These are phyloP conservation scores for Rhizopus sp. DNA, from an alignment of 371 early-diverging fungal species.

Conservation along the genomic window DNA sequence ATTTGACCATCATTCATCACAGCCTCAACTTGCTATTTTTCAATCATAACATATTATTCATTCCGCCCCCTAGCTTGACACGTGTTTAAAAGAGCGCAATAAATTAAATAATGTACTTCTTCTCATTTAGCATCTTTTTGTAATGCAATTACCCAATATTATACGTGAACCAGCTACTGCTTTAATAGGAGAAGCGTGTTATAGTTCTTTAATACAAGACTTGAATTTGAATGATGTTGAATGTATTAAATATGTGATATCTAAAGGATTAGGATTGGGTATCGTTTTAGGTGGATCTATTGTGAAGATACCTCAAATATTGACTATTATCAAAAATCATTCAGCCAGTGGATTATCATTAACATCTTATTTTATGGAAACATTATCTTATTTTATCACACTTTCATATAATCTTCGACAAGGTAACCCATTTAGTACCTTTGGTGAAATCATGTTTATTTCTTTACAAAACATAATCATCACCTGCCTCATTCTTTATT, in stretches of 20 bases:
- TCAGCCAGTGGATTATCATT: constrained; percentile 83
- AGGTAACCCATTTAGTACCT: constrained; percentile 87
- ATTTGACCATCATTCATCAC: too few relatives aligned
- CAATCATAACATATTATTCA: too few relatives aligned
- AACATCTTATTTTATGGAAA: constrained; percentile 78
- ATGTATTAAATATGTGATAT: constrained; percentile 81
- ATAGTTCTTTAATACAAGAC: constrained; percentile 62
- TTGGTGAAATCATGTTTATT: constrained; percentile 84
- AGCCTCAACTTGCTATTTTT: too few relatives aligned
- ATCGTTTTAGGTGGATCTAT: constrained; percentile 86
- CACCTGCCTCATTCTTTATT: constrained; percentile 69
- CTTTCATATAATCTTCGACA: constrained; percentile 83
- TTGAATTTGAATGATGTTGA: constrained; percentile 59
- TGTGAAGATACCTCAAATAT: constrained; percentile 93
- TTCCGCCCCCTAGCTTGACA: not conserved
- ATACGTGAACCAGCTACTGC: constrained; percentile 59
- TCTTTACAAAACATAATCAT: constrained; percentile 80
- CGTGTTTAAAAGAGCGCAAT: not conserved
- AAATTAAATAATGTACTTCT: not conserved
- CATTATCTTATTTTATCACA: constrained; percentile 72
- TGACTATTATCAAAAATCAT: constrained; percentile 73
- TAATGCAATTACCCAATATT: constrained; percentile 45
- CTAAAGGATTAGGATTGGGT: constrained; percentile 88
- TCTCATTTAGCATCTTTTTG: constrained; percentile 9
- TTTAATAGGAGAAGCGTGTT: constrained; percentile 71